A percentile compares a stretch with the other conserved stretches of the same genome.
phyloP scores from a whole-genome alignment of 768 basidiomycete genomes.

The Aureoboletus auriporus region DNA sequence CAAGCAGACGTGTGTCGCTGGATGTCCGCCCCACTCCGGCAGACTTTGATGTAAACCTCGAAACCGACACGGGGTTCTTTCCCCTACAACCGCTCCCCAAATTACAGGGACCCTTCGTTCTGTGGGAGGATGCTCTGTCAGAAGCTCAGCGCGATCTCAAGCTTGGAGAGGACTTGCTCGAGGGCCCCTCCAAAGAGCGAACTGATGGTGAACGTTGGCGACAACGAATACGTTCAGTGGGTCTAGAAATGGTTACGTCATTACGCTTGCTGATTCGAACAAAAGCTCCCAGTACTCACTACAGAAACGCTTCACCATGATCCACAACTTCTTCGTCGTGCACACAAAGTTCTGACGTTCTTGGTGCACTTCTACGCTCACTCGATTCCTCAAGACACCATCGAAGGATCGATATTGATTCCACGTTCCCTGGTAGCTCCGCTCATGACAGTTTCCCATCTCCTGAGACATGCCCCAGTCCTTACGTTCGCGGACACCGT shows the following conservation, averaged over 20 bases:
- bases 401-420: slow-evolving; percentile 46
- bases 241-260: slow-evolving; percentile 25
- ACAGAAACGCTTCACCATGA: slow-evolving; percentile 49
- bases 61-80: slow-evolving; percentile 74
- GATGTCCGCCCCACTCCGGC: slow-evolving; percentile 34
- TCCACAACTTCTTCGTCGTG: slow-evolving; percentile 67
- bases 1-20: slow-evolving; percentile 26
- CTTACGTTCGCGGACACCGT: slow-evolving; percentile 96
- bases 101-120: slow-evolving; percentile 47
- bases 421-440: slow-evolving; percentile 79
- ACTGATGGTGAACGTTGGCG: slow-evolving; percentile 68
- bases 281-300: slow-evolving; percentile 70
- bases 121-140: slow-evolving; percentile 70
- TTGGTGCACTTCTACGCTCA: slow-evolving; percentile 90
- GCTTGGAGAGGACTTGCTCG: slow-evolving; percentile 54
- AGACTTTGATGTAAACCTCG: slow-evolving; percentile 50
- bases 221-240: slow-evolving; percentile 54
- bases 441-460: slow-evolving; percentile 66
- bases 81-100: slow-evolving; percentile 60
- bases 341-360: slow-evolving; percentile 87
- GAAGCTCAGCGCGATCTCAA: slow-evolving; percentile 51
- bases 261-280: slow-evolving; percentile 10
- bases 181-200: slow-evolving; percentile 45
- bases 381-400: slow-evolving; percentile 50
- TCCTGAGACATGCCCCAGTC: slow-evolving; percentile 86